These are phyloP conservation scores for Nelumbo lutea DNA, from an alignment of 164 flowering plant genomes.

Conservation along the genomic window DNA sequence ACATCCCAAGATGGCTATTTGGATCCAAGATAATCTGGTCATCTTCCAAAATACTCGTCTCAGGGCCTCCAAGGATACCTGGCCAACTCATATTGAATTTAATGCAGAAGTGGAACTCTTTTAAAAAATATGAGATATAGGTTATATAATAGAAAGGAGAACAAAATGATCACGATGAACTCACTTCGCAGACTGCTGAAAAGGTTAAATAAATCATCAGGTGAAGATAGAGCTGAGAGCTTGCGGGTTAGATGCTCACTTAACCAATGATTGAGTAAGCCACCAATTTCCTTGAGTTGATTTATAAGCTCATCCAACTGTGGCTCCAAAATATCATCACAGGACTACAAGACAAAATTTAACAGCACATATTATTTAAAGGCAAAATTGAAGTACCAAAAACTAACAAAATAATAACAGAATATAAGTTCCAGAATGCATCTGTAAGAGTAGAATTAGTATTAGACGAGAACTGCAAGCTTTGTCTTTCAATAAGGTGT, in stretches of 20 bases:
- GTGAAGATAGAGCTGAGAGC: constrained; percentile 51
- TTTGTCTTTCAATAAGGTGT: too few species aligned
- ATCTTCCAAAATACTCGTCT: constrained; percentile 55
- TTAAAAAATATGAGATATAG: too few species aligned
- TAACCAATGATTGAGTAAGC: constrained; percentile 44
- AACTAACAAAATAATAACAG: neutral
- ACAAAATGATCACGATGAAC: constrained; percentile 6
- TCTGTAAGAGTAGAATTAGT: too few species aligned
- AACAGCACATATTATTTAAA: neutral
- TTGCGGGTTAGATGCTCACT: constrained; percentile 47
- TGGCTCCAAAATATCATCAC: constrained; percentile 81
- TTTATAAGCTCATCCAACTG: constrained; percentile 54
- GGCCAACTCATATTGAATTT: neutral
- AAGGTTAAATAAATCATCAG: constrained; percentile 87
- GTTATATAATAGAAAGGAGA: neutral
- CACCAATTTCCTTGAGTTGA: constrained; percentile 57
- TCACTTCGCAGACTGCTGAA: constrained; percentile 64
- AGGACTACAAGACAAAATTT: constrained; percentile 40
- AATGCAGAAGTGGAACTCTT: too few species aligned
- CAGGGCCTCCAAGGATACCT: constrained; percentile 68
- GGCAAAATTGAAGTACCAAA: neutral
- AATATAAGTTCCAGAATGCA: too few species aligned
- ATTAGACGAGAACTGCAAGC: too few species aligned
- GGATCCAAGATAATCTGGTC: constrained; percentile 77
- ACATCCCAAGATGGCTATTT: constrained; percentile 67